phyloP scores from a whole-genome alignment of 257 asterid species.

The Fraxinus quadrangulata region DNA sequence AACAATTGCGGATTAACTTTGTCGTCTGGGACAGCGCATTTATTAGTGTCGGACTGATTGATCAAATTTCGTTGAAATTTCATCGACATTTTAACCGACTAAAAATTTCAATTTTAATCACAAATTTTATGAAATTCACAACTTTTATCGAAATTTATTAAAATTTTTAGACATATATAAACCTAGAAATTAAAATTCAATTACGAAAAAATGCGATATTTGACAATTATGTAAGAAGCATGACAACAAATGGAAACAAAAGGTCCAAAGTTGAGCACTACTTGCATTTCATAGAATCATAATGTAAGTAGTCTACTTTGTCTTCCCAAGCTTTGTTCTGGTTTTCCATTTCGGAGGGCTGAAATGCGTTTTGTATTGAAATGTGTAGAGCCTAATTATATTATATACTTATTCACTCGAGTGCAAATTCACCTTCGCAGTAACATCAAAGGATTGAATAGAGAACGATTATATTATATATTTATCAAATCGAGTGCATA shows the following conservation, averaged over 20 bases:
- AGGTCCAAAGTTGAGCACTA: background rate
- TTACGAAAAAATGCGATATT: background rate
- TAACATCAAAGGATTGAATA: too few relatives aligned
- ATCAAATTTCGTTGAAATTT: too few relatives aligned
- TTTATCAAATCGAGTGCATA: too few relatives aligned
- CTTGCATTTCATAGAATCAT: background rate
- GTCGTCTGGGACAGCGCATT: background rate
- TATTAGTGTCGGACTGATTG: too few relatives aligned
- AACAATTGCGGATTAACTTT: conserved; percentile 12
- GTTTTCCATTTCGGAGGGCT: background rate
- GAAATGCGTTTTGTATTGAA: background rate
- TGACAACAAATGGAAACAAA: background rate
- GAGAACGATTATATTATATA: too few relatives aligned
- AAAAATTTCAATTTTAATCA: too few relatives aligned
- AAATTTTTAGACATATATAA: too few relatives aligned
- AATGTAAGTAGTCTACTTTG: background rate
- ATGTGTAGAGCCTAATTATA: background rate
- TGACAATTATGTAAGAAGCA: background rate
- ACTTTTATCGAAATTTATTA: too few relatives aligned
- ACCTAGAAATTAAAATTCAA: background rate
- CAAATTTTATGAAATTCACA: too few relatives aligned
- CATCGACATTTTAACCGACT: too few relatives aligned
- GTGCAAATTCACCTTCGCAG: background rate
- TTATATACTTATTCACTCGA: background rate
- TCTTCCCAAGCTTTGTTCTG: background rate